Evolutionary conservation across 1,284 basidiomycete genomes (phyloP).

Genomic region (Marasmius oreades): DNA sequence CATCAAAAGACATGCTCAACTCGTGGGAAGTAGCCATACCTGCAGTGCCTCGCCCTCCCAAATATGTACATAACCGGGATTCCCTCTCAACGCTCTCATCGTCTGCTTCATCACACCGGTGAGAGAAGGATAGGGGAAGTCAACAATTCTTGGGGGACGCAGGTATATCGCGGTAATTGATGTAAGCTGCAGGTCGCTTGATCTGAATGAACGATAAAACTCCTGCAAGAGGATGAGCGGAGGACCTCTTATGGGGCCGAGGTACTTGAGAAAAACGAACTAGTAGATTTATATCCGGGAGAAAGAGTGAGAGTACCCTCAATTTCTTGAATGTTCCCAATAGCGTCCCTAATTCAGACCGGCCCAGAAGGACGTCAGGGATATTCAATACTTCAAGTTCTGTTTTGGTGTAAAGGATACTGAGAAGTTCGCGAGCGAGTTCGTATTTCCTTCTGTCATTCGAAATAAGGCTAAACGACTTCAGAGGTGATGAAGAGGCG

Average conservation of each 20-base stretch:
- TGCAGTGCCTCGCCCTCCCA: too few species aligned
- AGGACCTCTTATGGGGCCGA: background rate
- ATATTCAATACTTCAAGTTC: slow-evolving; percentile 10
- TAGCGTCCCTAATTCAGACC: slow-evolving; percentile 3
- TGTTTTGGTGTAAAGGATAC: too few species aligned
- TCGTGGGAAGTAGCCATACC: too few species aligned
- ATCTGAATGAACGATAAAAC: background rate
- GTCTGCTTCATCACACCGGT: too few species aligned
- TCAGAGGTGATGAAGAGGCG: background rate
- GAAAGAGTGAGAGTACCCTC: slow-evolving; percentile 7
- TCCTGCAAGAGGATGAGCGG: background rate
- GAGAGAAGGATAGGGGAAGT: slow-evolving; percentile 5
- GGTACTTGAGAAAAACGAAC: background rate
- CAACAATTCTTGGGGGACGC: slow-evolving; percentile 1
- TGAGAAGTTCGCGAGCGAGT: too few species aligned
- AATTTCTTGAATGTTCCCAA: background rate
- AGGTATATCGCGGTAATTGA: slow-evolving; percentile 4
- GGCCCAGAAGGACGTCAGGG: slow-evolving; percentile 7
- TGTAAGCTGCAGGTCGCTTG: background rate
- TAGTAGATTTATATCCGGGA: slow-evolving; percentile 7
- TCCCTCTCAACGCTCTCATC: too few species aligned
- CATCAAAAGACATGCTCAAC: background rate
- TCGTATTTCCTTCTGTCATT: slow-evolving; percentile 8
- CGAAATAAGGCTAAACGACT: slow-evolving; percentile 6
- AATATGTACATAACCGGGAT: too few species aligned